A percentile compares a stretch with the other conserved stretches of the same genome.
These are phyloP conservation scores for Globisporangium splendens DNA, from an alignment of 352 stramenopile species.

Conservation along the genomic window DNA sequence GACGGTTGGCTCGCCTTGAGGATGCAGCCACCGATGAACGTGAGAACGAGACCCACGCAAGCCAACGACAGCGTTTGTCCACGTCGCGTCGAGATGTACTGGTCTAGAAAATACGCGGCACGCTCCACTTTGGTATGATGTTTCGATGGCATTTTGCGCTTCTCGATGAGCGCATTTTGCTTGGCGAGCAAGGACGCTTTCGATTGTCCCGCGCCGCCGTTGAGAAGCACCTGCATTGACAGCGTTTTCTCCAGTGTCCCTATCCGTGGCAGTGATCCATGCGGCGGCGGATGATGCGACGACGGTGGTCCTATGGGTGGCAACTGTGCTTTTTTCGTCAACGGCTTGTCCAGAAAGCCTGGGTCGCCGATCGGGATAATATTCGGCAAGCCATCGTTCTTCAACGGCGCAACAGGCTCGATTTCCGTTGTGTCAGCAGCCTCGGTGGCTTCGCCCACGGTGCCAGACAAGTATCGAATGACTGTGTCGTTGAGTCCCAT, in stretches of 20 bases:
- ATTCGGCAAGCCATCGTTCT: slow-evolving; percentile 10
- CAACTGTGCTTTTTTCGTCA: slow-evolving; percentile 11
- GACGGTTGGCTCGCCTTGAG: slow-evolving; percentile 32
- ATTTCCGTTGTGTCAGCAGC: neutral
- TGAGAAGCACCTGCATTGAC: slow-evolving; percentile 4
- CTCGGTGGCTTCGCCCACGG: neutral
- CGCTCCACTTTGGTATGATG: slow-evolving; percentile 34
- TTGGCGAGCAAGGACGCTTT: slow-evolving; percentile 9
- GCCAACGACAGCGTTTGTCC: slow-evolving; percentile 52
- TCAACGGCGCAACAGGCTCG: slow-evolving; percentile 13
- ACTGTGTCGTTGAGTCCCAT: slow-evolving; percentile 5
- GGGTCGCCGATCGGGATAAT: slow-evolving; percentile 11
- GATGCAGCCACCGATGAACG: slow-evolving; percentile 35
- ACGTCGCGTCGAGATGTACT: slow-evolving; percentile 57
- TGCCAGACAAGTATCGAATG: slow-evolving; percentile 6
- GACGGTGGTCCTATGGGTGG: neutral
- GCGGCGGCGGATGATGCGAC: neutral
- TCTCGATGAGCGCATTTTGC: slow-evolving; percentile 17
- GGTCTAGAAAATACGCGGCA: slow-evolving; percentile 48
- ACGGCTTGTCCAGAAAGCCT: slow-evolving; percentile 5
- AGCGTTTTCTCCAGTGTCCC: slow-evolving; percentile 3
- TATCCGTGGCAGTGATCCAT: neutral
- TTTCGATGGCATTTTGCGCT: slow-evolving; percentile 12
- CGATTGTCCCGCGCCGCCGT: neutral
- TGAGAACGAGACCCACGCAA: slow-evolving; percentile 38